phyloP scores from a whole-genome alignment of 495 filamentous ascomycete species.

The Podospora tetraspora region DNA sequence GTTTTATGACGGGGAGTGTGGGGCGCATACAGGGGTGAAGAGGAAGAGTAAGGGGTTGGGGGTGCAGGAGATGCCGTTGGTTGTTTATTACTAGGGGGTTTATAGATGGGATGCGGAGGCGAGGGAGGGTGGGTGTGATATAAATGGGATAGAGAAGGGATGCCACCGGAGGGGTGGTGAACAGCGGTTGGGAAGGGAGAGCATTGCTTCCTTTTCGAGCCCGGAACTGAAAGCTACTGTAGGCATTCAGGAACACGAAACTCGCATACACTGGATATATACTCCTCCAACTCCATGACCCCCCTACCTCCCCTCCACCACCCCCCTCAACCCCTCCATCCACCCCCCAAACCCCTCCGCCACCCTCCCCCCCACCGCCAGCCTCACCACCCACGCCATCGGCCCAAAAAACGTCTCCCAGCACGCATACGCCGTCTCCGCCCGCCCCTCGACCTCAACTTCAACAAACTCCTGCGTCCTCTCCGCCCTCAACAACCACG shows the following conservation, averaged over 20 bases:
- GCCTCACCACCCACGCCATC: conserved; percentile 25
- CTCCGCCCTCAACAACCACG: conserved; percentile 31
- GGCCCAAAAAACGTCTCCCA: conserved; percentile 41
- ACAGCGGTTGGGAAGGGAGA: too few species aligned
- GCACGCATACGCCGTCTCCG: conserved; percentile 24
- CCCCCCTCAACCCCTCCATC: conserved; percentile 31
- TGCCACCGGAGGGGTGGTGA: too few species aligned
- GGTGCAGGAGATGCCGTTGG: conserved; percentile 42
- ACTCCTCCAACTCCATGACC: too few species aligned
- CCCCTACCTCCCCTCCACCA: conserved; percentile 16
- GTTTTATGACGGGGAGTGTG: conserved; percentile 62
- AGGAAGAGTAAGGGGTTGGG: conserved; percentile 32
- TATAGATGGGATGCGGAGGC: not conserved
- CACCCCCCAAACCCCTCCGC: conserved; percentile 28
- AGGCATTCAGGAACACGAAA: too few species aligned
- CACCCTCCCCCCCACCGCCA: conserved; percentile 20
- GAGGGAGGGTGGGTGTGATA: too few species aligned
- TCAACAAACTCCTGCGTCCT: conserved; percentile 37
- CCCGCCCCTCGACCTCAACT: conserved; percentile 15
- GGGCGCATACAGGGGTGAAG: conserved; percentile 58
- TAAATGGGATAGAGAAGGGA: too few species aligned
- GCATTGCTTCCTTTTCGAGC: too few species aligned
- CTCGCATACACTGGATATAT: too few species aligned
- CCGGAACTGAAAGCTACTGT: too few species aligned
- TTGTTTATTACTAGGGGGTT: conserved; percentile 34